Conservation (phyloP, 331 rosid genomes). For the Telfairia occidentalis region DNA sequence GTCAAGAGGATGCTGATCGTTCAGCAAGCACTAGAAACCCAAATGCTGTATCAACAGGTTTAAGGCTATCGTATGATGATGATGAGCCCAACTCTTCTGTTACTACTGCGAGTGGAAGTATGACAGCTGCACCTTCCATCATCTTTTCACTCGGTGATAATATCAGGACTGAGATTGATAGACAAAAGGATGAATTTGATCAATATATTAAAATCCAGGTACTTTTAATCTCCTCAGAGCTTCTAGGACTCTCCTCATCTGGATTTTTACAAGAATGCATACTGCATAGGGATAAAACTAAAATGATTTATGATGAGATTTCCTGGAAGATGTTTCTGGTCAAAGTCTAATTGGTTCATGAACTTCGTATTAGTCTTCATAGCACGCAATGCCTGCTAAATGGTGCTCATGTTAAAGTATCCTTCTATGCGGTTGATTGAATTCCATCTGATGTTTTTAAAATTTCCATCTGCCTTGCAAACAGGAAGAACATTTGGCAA, state of each 20-base stretch:
- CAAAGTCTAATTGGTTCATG: neutral
- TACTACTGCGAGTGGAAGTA: constrained; percentile 85
- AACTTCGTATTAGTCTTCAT: neutral
- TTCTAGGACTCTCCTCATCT: neutral
- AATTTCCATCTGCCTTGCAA: neutral
- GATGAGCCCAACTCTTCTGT: constrained; percentile 89
- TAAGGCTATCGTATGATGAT: constrained; percentile 76
- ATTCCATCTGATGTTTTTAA: neutral
- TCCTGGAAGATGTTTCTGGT: neutral
- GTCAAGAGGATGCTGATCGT: constrained; percentile 59
- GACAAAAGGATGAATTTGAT: constrained; percentile 77
- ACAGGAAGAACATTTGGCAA: constrained; percentile 72
- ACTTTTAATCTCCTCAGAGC: constrained; percentile 3
- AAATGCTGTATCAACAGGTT: constrained; percentile 82
- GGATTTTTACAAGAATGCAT: neutral
- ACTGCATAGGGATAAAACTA: neutral
- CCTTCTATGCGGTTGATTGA: neutral
- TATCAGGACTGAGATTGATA: constrained; percentile 61
- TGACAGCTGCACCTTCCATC: constrained; percentile 51
- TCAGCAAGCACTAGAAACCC: constrained; percentile 61
- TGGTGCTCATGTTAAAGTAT: neutral
- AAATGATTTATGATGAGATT: neutral
- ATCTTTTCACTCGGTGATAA: constrained; percentile 55
- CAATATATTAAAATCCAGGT: constrained; percentile 76
- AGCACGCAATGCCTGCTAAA: neutral